Evolutionary conservation across 2,329 filamentous ascomycete genomes (phyloP), one percentile per base, ranked within the genome.

Genomic region (Tolypocladium pustulatum): DNA sequence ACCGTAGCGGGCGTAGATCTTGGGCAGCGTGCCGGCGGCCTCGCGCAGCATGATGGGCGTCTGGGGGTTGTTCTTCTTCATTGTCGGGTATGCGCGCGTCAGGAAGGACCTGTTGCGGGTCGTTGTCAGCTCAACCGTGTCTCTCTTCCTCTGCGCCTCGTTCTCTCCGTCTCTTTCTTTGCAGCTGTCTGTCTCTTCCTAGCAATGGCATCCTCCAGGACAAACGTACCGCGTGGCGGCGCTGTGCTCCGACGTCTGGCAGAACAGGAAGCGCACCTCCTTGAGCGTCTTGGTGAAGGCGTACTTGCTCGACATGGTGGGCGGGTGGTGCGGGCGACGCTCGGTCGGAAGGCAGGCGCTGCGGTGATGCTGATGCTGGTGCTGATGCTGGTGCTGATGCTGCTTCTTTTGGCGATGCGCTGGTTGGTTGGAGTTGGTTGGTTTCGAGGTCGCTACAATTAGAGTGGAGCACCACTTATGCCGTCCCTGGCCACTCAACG

Each of bases 31-130:
- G 69, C 90, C 91, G 66, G 84, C 79, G 57, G 93, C 94, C 80
- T 97, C 94, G 71, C 94, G 90, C 70, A 99, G 86, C 80, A 99
- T 81, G 76, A 99, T 97, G 58, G 94, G 94, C 55, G 84, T 92
- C 75, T 89, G 80, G 59, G 94, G 94, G 80, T 99, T 99, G 82
- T 93, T 90, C 82, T 96, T 95, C 86, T 99, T 99, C 93, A 99
- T 97, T 61, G 90, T 94, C 54, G 94, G 94, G 76, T 99, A 99
- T 65, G 91, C 87, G 72, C 90, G 86, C 64, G 87, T 88, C 65
- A 99, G 82, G 78, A 99, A 99, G 36, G 89, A 87, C 74, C 94
- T 97, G 67, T 56, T 5, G 38, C 13, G 22, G 7, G 9, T 2
- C 10, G 38, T 10, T 2, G 56, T 55, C 40, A 49, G 38, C 52